Evolutionary conservation across 352 stramenopile genomes (phyloP).

Genomic region (Pilasporangium apinafurcum): DNA sequence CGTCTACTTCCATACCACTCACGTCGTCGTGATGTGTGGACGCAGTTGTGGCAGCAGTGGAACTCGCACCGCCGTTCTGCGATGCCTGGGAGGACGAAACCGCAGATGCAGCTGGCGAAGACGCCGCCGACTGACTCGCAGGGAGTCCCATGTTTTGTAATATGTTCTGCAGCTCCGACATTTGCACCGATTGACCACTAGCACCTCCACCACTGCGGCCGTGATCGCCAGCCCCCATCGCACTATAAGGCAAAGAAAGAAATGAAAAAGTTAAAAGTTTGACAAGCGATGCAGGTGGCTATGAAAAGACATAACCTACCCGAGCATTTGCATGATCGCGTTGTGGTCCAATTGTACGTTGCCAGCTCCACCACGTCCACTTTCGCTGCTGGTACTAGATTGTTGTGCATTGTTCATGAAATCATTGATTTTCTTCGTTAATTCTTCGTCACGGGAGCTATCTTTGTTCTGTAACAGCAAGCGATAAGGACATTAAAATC

Average conservation of each 20-base stretch:
- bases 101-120: constrained; percentile 66
- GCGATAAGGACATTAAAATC: not conserved
- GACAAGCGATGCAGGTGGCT: too few species aligned
- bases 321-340: constrained; percentile 89
- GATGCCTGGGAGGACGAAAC: constrained; percentile 73
- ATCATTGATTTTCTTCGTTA: constrained; percentile 85
- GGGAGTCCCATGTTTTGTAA: constrained; percentile 85
- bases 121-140: constrained; percentile 52
- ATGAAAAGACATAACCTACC: constrained; percentile 19
- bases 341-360: constrained; percentile 87
- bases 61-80: constrained; percentile 61
- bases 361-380: constrained; percentile 17
- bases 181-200: constrained; percentile 56
- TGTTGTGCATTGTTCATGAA: constrained; percentile 83
- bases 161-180: constrained; percentile 85
- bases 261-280: not conserved
- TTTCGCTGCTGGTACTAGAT: constrained; percentile 17
- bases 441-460: constrained; percentile 79
- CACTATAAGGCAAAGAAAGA: constrained; percentile 16
- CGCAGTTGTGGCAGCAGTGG: constrained; percentile 56
- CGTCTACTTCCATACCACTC: constrained; percentile 75
- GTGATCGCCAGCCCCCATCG: constrained; percentile 70
- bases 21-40: constrained; percentile 74
- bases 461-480: constrained; percentile 69
- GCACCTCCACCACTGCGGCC: constrained; percentile 30